Evolutionary conservation across 495 filamentous ascomycete genomes (phyloP).

Genomic region (Pyrenopolyporus hunteri): DNA sequence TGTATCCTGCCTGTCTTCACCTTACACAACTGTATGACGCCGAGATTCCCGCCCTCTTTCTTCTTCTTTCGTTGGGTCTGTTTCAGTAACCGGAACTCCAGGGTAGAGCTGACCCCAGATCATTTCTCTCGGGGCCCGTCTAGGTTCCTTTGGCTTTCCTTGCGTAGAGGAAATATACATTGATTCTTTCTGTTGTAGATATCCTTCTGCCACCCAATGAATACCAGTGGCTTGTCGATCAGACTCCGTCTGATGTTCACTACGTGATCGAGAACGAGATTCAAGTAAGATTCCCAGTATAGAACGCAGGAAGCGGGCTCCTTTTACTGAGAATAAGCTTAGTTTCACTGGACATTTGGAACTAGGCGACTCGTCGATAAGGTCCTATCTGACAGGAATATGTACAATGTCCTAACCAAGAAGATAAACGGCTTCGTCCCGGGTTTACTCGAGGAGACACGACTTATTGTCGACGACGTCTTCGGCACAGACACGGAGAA

Average conservation of each 20-base stretch:
- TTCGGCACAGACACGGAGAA: conserved; percentile 46
- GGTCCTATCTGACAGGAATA: conserved; percentile 44
- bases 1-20: conserved; percentile 40
- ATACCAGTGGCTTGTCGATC: conserved; percentile 50
- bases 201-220: conserved; percentile 51
- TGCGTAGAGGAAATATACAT: not conserved
- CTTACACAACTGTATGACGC: conserved; percentile 14
- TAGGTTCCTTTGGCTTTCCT: not conserved
- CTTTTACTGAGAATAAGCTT: not conserved
- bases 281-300: not conserved
- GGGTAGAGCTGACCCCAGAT: too few species aligned
- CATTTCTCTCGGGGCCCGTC: not conserved
- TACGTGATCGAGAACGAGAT: not conserved
- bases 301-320: too few species aligned
- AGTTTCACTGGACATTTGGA: conserved; percentile 47
- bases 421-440: conserved; percentile 48
- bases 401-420: conserved; percentile 48
- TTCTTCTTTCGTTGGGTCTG: not conserved
- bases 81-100: not conserved
- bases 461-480: conserved; percentile 37
- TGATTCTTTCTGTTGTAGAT: not conserved
- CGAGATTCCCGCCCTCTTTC: not conserved
- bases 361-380: conserved; percentile 43
- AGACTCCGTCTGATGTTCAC: conserved; percentile 51
- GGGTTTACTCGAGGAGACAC: conserved; percentile 52